Evolutionary conservation across 2,329 filamentous ascomycete species (phyloP).

Genomic region (Ophiostoma sp.): DNA sequence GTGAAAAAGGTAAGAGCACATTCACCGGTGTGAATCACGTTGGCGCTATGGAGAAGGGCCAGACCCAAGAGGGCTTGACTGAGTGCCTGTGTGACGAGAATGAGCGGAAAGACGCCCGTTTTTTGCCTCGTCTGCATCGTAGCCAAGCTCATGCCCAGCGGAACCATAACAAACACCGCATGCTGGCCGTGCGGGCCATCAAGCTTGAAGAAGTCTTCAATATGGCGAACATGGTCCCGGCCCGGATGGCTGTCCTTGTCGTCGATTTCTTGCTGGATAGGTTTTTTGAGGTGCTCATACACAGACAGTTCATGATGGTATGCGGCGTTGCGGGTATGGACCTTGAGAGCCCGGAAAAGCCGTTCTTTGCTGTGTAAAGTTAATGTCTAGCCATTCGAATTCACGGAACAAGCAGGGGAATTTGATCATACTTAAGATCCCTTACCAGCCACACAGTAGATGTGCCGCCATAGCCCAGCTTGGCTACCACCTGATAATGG

Average conservation of each 20-base stretch:
- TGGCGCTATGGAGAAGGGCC: neutral
- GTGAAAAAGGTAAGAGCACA: neutral
- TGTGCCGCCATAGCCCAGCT: neutral
- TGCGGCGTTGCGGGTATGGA: neutral
- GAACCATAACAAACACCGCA: neutral
- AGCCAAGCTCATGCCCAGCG: neutral
- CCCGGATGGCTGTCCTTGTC: neutral
- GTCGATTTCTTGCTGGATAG: neutral
- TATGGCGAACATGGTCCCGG: neutral
- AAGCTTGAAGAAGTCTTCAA: neutral
- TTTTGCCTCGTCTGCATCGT: neutral
- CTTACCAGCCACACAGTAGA: neutral
- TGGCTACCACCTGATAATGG: neutral
- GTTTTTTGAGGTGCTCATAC: neutral
- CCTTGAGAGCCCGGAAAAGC: neutral
- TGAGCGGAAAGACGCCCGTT: neutral
- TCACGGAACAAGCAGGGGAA: neutral
- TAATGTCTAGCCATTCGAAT: neutral
- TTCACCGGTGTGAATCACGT: neutral
- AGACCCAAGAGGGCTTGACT: neutral
- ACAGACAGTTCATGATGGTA: slow-evolving; percentile 5
- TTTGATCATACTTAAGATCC: neutral
- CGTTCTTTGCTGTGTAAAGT: neutral
- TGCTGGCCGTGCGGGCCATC: slow-evolving; percentile 1
- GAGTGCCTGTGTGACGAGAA: neutral